These are phyloP conservation scores for Myxozyma lipomycoides DNA, from an alignment of 805 yeast genomes.

Conservation along the genomic window DNA sequence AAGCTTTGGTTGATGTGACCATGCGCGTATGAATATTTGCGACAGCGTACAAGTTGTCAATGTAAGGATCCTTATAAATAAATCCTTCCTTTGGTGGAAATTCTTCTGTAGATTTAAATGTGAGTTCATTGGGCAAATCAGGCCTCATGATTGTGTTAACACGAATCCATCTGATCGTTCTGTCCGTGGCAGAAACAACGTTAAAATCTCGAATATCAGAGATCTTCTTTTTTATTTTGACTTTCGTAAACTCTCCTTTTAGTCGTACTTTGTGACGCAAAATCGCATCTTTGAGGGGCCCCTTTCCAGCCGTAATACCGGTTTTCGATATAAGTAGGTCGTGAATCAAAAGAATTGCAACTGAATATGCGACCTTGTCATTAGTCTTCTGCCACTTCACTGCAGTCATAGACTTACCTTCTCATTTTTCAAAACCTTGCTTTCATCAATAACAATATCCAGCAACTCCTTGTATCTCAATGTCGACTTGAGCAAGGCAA, in stretches of 20 bases:
- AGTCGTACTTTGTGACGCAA: slow-evolving; percentile 75
- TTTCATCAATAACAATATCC: slow-evolving; percentile 56
- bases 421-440: slow-evolving; percentile 57
- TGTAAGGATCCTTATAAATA: slow-evolving; percentile 66
- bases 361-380: slow-evolving; percentile 46
- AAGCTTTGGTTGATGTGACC: slow-evolving; percentile 63
- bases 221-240: slow-evolving; percentile 70
- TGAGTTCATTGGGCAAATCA: slow-evolving; percentile 14
- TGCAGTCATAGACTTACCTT: slow-evolving; percentile 24
- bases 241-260: slow-evolving; percentile 73
- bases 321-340: slow-evolving; percentile 71
- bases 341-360: slow-evolving; percentile 67
- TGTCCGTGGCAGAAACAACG: slow-evolving; percentile 10
- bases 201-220: slow-evolving; percentile 40
- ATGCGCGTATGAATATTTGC: slow-evolving; percentile 60
- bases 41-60: slow-evolving; percentile 77
- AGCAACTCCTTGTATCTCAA: slow-evolving; percentile 66
- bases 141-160: slow-evolving; percentile 58
- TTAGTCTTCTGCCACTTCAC: slow-evolving; percentile 17
- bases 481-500: slow-evolving; percentile 77
- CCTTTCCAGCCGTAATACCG: slow-evolving; percentile 86
- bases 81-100: slow-evolving; percentile 45
- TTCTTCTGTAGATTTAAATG: slow-evolving; percentile 12
- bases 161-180: slow-evolving; percentile 46
- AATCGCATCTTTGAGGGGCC: slow-evolving; percentile 76